phyloP scores from a whole-genome alignment of 805 yeast species.

The Candida maesae region DNA sequence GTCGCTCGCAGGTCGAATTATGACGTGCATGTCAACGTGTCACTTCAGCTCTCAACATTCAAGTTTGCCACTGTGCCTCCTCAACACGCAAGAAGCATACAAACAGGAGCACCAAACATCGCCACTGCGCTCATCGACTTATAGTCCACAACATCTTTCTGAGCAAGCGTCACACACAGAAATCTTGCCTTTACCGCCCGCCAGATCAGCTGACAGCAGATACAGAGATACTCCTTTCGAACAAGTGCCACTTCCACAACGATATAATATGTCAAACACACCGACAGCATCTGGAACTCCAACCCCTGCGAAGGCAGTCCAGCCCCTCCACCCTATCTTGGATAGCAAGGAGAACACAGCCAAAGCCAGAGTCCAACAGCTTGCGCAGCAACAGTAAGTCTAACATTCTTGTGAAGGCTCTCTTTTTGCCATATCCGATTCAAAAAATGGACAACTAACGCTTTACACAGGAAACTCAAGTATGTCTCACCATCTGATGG shows the following conservation, averaged over 20 bases:
- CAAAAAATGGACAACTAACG: too few relatives aligned
- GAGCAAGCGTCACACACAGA: too few relatives aligned
- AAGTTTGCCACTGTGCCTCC: too few relatives aligned
- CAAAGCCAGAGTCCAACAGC: constrained; percentile 28
- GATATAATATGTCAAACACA: background rate
- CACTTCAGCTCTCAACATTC: background rate
- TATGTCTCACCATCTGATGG: constrained; percentile 29
- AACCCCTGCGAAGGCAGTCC: constrained; percentile 21
- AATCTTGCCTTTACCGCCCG: background rate
- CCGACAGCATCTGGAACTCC: background rate
- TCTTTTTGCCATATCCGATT: too few relatives aligned
- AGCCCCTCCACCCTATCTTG: constrained; percentile 29
- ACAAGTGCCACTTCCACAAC: background rate
- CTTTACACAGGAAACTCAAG: constrained; percentile 23
- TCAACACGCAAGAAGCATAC: too few relatives aligned
- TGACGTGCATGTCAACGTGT: constrained; percentile 1
- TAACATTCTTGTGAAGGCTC: too few relatives aligned
- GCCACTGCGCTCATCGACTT: too few relatives aligned
- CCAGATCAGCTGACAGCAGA: too few relatives aligned
- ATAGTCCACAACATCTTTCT: too few relatives aligned
- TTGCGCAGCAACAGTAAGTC: constrained; percentile 28
- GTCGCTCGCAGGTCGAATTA: constrained; percentile 6
- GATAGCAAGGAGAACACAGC: constrained; percentile 26
- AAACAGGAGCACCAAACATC: too few relatives aligned
- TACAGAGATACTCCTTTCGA: too few relatives aligned